Evolutionary conservation across 306 rosid species (phyloP).

Genomic region (Canavalia ensiformis): DNA sequence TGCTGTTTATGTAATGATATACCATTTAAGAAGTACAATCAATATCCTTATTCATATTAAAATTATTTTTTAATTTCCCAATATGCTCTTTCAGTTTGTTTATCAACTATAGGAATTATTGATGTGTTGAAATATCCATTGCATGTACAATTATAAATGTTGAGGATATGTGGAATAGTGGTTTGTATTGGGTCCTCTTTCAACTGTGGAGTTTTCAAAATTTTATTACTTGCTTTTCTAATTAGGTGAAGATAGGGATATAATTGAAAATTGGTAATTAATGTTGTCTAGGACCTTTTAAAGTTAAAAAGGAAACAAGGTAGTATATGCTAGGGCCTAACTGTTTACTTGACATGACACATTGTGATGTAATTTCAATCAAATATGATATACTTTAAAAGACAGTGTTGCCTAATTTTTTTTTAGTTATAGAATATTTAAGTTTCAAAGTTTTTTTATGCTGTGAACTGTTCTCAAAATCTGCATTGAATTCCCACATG

Average conservation of each 20-base stretch:
- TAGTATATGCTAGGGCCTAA: neutral
- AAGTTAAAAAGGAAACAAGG: neutral
- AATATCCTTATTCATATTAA: neutral
- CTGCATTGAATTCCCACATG: conserved; percentile 34
- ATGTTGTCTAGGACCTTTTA: neutral
- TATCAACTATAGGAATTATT: neutral
- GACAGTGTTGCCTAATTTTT: neutral
- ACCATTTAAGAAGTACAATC: neutral
- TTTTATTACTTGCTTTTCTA: neutral
- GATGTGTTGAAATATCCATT: neutral
- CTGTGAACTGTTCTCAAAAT: conserved; percentile 25
- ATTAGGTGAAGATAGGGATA: neutral
- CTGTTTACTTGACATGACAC: neutral
- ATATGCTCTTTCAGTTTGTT: neutral
- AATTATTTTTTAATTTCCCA: neutral
- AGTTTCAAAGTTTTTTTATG: neutral
- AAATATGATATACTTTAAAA: neutral
- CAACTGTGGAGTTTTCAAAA: neutral
- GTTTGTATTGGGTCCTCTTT: neutral
- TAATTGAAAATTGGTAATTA: neutral
- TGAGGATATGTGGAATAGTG: neutral
- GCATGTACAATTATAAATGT: neutral
- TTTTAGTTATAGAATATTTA: neutral
- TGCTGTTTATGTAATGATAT: neutral
- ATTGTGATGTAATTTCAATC: neutral